Base-by-base conservation (phyloP, 2,329 filamentous ascomycete species). In the Colletotrichum melonis region DNA sequence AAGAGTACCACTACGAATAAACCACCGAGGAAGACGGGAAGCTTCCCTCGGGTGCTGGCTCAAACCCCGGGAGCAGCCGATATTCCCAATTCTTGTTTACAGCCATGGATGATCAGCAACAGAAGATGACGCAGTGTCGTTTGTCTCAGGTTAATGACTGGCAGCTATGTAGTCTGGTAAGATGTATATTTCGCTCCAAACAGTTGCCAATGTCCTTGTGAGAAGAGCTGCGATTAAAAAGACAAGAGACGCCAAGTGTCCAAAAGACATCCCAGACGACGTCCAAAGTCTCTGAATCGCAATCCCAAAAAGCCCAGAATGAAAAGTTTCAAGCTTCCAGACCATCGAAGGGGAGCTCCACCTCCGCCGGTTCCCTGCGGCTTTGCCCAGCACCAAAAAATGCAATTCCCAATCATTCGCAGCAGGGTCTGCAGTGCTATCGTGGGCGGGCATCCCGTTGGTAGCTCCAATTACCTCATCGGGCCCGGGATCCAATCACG, bases 301-400 rank as follows among this genome's bases (percentile, higher is more conserved):
- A 63, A 54, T 42, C n/a, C 12, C 22, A 14, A 35, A 57, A 52
- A 52, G 49, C 24, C 57, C 38, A 46, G 49, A 46, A 26, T 59
- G 38, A 57, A 70, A 73, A 65, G 56, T 71, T 66, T 62, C 62
- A 62, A 70, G 56, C 60, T 57, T 66, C 67, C 62, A 56, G 67
- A 28, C 56, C 67, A 56, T 22, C 57, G 24, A 62, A 65, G 38
- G 54, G 54, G 46, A 66, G 56, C 67, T 73, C 67, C 67, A 71
- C 67, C 71, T 73, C 71, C 67, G 56, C 71, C 67, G 60, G 70
- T 73, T 57, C 67, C 49, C 60, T 24, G 46, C 71, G 56, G 56
- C 62, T 66, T 65, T 71, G 32, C 24, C 42, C 19, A 70, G 60
- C 32, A 69, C 59, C 67, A 73, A 55, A 62, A 52, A 72, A 65